A percentile compares a stretch with the other conserved stretches of the same genome.
Evolutionary conservation across 1,139 yeast species (phyloP).

Genomic region (Magnusiomyces paraingens): DNA sequence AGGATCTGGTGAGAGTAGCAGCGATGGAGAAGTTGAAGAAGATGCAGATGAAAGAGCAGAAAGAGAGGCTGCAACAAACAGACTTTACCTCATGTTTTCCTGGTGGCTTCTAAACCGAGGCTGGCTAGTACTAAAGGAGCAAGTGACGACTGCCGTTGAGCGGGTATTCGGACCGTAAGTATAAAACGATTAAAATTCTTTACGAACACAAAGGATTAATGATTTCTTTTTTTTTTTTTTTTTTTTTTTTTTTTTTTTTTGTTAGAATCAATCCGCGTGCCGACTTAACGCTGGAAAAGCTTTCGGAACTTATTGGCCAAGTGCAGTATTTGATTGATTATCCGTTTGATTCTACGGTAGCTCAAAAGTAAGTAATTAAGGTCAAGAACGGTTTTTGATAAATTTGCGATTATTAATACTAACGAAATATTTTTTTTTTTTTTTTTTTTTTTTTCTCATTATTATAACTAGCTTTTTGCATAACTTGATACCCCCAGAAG

Average conservation of each 20-base stretch:
- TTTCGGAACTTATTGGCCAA: conserved; percentile 43
- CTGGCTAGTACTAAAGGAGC: conserved; percentile 53
- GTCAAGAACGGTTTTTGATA: not conserved
- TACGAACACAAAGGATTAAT: no score
- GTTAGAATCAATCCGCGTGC: conserved; percentile 58
- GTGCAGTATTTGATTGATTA: conserved; percentile 40
- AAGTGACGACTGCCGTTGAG: conserved; percentile 52
- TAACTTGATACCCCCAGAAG: conserved; percentile 38
- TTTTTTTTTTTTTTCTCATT: not conserved
- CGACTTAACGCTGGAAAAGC: conserved; percentile 56
- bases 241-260: no score
- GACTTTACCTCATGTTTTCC: conserved; percentile 76
- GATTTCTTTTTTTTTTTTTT: no score
- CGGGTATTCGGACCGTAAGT: conserved; percentile 46
- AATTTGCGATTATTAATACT: not conserved
- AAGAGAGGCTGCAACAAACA: conserved; percentile 46
- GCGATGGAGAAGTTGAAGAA: conserved; percentile 1
- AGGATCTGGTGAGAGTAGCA: not conserved
- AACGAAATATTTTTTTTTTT: not conserved
- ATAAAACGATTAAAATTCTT: not conserved
- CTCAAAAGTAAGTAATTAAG: conserved; percentile 4
- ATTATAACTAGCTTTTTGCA: conserved; percentile 23
- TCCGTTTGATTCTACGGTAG: conserved; percentile 14
- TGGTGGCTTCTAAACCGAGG: conserved; percentile 96
- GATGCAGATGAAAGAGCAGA: conserved; percentile 17